Evolutionary conservation across 2,329 filamentous ascomycete genomes (phyloP).

Genomic region (Diaporthe amygdali): DNA sequence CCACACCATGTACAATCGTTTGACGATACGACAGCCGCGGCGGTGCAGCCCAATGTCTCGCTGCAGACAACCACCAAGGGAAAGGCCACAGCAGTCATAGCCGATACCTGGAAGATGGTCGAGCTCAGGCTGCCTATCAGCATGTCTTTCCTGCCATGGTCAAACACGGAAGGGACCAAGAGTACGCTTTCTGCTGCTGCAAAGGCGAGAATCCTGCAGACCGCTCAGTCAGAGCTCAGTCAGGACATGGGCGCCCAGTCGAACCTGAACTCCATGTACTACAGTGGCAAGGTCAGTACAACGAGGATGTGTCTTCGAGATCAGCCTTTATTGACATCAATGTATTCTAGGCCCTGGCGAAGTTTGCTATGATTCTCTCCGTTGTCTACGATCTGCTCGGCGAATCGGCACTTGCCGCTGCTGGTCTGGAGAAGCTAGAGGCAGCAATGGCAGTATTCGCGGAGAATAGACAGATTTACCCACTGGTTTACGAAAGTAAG

Average conservation of each 20-base stretch:
- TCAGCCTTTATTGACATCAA: constrained; percentile 4
- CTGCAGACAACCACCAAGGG: constrained; percentile 89
- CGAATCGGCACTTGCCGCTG: constrained; percentile 60
- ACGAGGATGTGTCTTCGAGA: too few species aligned
- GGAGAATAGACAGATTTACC: constrained; percentile 70
- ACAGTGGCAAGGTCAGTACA: constrained; percentile 76
- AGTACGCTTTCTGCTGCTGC: constrained; percentile 55
- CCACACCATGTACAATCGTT: constrained; percentile 87
- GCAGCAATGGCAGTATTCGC: constrained; percentile 69
- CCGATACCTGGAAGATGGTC: constrained; percentile 77
- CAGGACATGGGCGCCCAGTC: constrained; percentile 77
- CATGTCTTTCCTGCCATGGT: constrained; percentile 84
- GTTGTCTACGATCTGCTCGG: constrained; percentile 67
- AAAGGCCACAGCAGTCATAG: constrained; percentile 72
- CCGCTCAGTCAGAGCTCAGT: constrained; percentile 74
- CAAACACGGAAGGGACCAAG: constrained; percentile 55
- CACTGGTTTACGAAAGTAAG: constrained; percentile 68
- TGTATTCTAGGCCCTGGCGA: constrained; percentile 65
- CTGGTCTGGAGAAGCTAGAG: constrained; percentile 67
- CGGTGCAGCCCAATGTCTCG: constrained; percentile 57
- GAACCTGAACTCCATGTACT: constrained; percentile 89
- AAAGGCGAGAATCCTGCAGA: constrained; percentile 62
- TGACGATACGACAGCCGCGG: constrained; percentile 57
- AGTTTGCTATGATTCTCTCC: constrained; percentile 75
- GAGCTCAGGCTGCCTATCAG: constrained; percentile 74